phyloP scores from a whole-genome alignment of 192 early-diverging fungal genomes.

The Kickxella alabastrina region DNA sequence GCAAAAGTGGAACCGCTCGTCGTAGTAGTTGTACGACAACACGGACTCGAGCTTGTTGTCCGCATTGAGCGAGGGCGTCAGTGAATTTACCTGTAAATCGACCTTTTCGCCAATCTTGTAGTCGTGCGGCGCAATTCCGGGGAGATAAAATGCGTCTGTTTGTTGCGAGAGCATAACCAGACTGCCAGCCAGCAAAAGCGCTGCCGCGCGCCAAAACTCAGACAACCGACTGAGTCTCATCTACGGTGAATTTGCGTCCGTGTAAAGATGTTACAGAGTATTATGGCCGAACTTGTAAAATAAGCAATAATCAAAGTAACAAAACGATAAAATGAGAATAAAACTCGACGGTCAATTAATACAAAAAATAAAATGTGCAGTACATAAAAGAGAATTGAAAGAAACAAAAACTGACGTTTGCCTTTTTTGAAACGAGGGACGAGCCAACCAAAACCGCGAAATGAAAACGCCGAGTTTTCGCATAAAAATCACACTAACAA shows the following conservation, averaged over 20 bases:
- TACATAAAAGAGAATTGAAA: no score
- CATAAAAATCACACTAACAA: no score
- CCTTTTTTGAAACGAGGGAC: no score
- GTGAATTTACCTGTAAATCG: constrained; percentile 78
- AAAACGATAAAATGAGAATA: no score
- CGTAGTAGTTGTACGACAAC: constrained; percentile 86
- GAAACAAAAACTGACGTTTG: no score
- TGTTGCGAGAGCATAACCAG: constrained; percentile 14
- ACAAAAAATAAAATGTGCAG: no score
- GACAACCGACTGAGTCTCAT: constrained; percentile 16
- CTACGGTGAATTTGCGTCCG: neutral
- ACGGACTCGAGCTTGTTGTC: constrained; percentile 67
- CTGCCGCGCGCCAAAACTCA: constrained; percentile 12
- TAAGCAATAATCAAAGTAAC: constrained; percentile 3
- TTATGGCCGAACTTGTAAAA: neutral
- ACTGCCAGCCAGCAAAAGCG: constrained; percentile 14
- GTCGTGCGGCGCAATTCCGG: constrained; percentile 88
- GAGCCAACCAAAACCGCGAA: no score
- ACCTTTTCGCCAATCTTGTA: constrained; percentile 68
- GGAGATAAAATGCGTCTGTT: constrained; percentile 77
- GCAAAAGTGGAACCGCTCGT: constrained; percentile 84
- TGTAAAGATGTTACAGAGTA: neutral
- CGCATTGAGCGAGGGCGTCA: constrained; percentile 66
- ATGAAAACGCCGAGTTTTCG: no score
- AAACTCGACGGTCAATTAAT: no score